Percentiles rank a stretch among this genome's conserved stretches.
Conservation (phyloP, 192 early-diverging fungal genomes). For the Rhizophlyctis rosea region DNA sequence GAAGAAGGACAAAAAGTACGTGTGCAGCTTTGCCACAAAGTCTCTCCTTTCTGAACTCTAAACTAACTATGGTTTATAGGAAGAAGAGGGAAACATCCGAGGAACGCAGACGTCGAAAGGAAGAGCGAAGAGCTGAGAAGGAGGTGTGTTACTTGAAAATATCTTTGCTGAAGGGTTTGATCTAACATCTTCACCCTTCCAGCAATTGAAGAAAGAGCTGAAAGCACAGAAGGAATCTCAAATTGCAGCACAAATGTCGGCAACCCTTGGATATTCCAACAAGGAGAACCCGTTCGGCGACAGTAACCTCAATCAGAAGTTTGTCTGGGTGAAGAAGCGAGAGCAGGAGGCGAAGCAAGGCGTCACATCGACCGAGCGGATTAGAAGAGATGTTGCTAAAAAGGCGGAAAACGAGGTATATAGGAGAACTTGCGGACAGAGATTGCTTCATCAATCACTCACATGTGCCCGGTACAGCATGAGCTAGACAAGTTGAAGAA, state of each 20-base stretch:
- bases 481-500: constrained; percentile 83
- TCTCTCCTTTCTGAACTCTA: no score
- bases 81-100: constrained; percentile 24
- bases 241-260: constrained; percentile 44
- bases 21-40: no score
- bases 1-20: no score
- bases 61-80: no score
- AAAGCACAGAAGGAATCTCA: constrained; percentile 44
- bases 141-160: not conserved
- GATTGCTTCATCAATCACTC: not conserved
- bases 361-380: constrained; percentile 53
- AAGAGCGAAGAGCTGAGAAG: constrained; percentile 28
- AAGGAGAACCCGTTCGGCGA: constrained; percentile 81
- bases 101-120: constrained; percentile 22
- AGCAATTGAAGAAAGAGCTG: constrained; percentile 44
- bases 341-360: constrained; percentile 72
- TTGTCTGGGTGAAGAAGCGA: constrained; percentile 93
- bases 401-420: constrained; percentile 55
- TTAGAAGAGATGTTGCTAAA: constrained; percentile 50
- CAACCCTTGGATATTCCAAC: constrained; percentile 61
- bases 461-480: no score
- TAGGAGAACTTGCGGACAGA: constrained; percentile 6
- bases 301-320: constrained; percentile 74
- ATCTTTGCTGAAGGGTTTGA: not conserved
- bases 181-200: not conserved